Evolutionary conservation across 139 green algal species (phyloP).

Genomic region (Marvania coccoides): DNA sequence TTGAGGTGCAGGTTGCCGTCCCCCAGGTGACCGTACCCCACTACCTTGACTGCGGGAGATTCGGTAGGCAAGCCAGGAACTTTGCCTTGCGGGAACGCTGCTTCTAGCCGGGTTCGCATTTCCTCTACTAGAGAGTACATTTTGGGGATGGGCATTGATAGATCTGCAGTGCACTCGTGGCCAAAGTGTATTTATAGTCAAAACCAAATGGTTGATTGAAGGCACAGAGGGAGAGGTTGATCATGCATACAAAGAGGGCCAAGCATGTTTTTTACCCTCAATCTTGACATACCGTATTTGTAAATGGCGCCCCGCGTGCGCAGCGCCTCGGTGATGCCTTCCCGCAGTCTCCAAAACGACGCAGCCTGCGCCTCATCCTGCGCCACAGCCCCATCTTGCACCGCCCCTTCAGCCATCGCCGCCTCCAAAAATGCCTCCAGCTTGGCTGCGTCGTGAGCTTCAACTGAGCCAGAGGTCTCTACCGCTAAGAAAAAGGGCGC

Average conservation of each 20-base stretch:
- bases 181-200: too few relatives aligned
- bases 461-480: conserved; percentile 78
- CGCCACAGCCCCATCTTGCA: conserved; percentile 43
- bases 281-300: too few relatives aligned
- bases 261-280: too few relatives aligned
- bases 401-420: conserved; percentile 15
- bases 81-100: neutral
- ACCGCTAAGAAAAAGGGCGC: conserved; percentile 84
- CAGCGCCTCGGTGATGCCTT: conserved; percentile 83
- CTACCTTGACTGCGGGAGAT: conserved; percentile 36
- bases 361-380: conserved; percentile 57
- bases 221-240: too few relatives aligned
- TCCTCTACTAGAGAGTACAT: conserved; percentile 85
- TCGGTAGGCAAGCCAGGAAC: neutral
- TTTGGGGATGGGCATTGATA: conserved; percentile 13
- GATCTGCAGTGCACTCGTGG: too few relatives aligned
- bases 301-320: conserved; percentile 58
- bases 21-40: conserved; percentile 93
- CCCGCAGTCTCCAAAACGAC: conserved; percentile 81
- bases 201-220: too few relatives aligned
- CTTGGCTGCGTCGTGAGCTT: conserved; percentile 68
- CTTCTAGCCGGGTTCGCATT: conserved; percentile 47
- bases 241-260: too few relatives aligned
- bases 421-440: conserved; percentile 70
- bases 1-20: conserved; percentile 98